Evolutionary conservation across 2,329 filamentous ascomycete genomes (phyloP).

Genomic region (Scolecobasidium constrictum): DNA sequence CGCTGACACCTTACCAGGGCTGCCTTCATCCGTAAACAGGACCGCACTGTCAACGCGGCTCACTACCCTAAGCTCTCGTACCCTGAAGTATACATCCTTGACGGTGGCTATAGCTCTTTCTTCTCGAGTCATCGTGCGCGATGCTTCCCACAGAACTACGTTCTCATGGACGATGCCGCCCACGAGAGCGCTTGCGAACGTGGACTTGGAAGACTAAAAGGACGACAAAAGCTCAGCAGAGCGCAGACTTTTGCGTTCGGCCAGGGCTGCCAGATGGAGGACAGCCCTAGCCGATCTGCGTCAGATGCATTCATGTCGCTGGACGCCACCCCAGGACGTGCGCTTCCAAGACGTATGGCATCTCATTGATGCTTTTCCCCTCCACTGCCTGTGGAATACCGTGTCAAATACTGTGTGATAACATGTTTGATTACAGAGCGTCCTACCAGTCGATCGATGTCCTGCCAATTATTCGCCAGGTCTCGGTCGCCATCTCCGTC

Average conservation of each 20-base stretch:
- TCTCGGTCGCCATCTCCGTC: background rate
- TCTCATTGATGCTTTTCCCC: constrained; percentile 17
- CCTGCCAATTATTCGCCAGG: background rate
- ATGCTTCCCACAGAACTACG: constrained; percentile 90
- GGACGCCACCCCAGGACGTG: constrained; percentile 10
- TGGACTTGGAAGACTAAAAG: constrained; percentile 85
- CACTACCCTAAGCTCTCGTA: constrained; percentile 84
- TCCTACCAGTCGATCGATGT: background rate
- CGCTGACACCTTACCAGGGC: constrained; percentile 52
- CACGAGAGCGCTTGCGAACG: constrained; percentile 90
- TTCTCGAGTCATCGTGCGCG: constrained; percentile 67
- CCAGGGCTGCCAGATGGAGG: constrained; percentile 53
- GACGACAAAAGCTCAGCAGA: constrained; percentile 73
- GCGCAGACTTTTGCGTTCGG: constrained; percentile 96
- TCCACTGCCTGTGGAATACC: too few species aligned
- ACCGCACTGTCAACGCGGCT: constrained; percentile 76
- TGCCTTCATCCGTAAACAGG: constrained; percentile 79
- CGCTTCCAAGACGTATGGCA: constrained; percentile 11
- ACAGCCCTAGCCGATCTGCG: constrained; percentile 39
- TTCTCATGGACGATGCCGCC: constrained; percentile 89
- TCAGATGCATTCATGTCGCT: constrained; percentile 26
- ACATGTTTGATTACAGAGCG: background rate
- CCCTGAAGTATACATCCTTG: constrained; percentile 92
- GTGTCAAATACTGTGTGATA: background rate
- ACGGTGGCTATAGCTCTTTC: constrained; percentile 93